These are phyloP conservation scores for Magnaporthiopsis incrustans DNA, from an alignment of 2,329 filamentous ascomycete genomes.

Conservation along the genomic window DNA sequence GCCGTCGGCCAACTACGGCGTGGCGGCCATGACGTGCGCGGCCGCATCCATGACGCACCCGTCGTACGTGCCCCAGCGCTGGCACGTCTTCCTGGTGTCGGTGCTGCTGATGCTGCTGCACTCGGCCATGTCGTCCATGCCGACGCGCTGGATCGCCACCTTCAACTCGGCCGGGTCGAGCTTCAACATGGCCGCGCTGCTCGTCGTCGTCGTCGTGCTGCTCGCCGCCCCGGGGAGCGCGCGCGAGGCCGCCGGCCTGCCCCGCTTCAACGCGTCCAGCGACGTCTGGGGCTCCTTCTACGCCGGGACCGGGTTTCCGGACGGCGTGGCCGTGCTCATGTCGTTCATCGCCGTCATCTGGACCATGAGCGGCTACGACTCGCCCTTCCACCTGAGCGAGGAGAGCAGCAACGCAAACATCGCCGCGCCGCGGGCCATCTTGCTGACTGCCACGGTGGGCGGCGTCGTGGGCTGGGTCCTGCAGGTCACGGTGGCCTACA, in stretches of 20 bases:
- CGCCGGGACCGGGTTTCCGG: slow-evolving; percentile 48
- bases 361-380: slow-evolving; percentile 46
- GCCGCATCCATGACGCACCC: slow-evolving; percentile 27
- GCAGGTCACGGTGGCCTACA: slow-evolving; percentile 48
- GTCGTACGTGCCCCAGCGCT: slow-evolving; percentile 31
- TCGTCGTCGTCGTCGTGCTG: slow-evolving; percentile 44
- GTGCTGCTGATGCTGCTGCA: slow-evolving; percentile 47
- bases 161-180: slow-evolving; percentile 49
- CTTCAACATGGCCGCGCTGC: slow-evolving; percentile 45
- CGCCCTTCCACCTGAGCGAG: slow-evolving; percentile 47
- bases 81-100: slow-evolving; percentile 47
- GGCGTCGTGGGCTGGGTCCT: slow-evolving; percentile 50
- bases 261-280: slow-evolving; percentile 24
- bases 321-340: slow-evolving; percentile 58
- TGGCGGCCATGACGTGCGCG: slow-evolving; percentile 29
- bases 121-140: slow-evolving; percentile 47
- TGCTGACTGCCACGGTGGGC: slow-evolving; percentile 47
- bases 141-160: slow-evolving; percentile 42
- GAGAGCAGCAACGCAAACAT: slow-evolving; percentile 50
- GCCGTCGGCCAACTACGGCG: slow-evolving; percentile 32
- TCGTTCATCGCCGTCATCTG: slow-evolving; percentile 63
- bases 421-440: slow-evolving; percentile 48
- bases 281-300: slow-evolving; percentile 37
- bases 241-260: slow-evolving; percentile 46
- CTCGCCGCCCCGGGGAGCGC: slow-evolving; percentile 49